A percentile compares a stretch with the other conserved stretches of the same genome.
These are phyloP conservation scores for Hysterium pulicare DNA, from an alignment of 2,329 filamentous ascomycete genomes.

Conservation along the genomic window DNA sequence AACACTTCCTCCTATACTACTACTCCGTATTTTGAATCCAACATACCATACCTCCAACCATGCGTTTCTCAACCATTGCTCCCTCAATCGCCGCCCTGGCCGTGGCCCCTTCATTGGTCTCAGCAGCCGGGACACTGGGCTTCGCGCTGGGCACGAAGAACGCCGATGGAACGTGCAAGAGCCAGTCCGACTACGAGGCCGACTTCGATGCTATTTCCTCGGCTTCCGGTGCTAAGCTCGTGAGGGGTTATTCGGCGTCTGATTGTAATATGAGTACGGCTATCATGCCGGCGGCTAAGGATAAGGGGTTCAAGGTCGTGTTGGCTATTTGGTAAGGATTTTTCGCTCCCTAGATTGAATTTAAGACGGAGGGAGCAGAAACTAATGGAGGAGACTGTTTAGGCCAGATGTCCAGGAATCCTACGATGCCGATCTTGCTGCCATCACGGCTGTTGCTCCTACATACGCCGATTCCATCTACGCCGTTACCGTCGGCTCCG, in stretches of 20 bases:
- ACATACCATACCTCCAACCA: constrained; percentile 12
- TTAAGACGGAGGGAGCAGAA: no score
- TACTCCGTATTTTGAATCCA: constrained; percentile 6
- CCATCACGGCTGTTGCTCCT: constrained; percentile 49
- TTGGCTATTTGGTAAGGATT: constrained; percentile 66
- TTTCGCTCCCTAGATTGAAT: no score
- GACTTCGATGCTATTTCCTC: constrained; percentile 62
- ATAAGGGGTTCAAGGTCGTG: constrained; percentile 64
- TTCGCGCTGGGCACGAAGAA: constrained; percentile 66
- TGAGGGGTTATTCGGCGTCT: constrained; percentile 64
- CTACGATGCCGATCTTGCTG: constrained; percentile 59
- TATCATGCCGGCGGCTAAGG: constrained; percentile 63
- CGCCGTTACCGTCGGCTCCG: constrained; percentile 68
- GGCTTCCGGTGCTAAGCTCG: constrained; percentile 51
- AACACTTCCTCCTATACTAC: background rate
- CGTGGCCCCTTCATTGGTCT: constrained; percentile 46
- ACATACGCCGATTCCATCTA: constrained; percentile 59
- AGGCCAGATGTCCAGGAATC: constrained; percentile 63
- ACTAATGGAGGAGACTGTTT: no score
- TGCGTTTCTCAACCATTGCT: constrained; percentile 35
- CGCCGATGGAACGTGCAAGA: constrained; percentile 59
- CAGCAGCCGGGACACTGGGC: constrained; percentile 56
- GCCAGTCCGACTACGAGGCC: constrained; percentile 57
- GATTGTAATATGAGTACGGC: constrained; percentile 64
- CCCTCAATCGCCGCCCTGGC: constrained; percentile 30